Evolutionary conservation across 192 early-diverging fungal genomes (phyloP).

Genomic region (Phycomyces blakesleeanus): DNA sequence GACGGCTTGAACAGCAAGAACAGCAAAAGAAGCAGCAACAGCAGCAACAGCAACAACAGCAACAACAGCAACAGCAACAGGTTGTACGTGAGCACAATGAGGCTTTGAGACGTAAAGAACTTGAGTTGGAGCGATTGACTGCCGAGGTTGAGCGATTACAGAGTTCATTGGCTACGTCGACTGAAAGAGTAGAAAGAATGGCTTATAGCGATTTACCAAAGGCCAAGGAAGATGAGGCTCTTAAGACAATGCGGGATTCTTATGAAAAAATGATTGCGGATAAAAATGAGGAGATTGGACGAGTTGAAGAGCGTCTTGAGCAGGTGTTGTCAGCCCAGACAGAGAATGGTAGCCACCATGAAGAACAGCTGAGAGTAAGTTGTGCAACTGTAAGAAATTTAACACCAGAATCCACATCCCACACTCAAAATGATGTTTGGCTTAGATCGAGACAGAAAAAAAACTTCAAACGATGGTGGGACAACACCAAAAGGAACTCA

Average conservation of each 20-base stretch:
- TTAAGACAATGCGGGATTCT: background rate
- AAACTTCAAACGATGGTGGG: constrained; percentile 11
- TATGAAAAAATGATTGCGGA: constrained; percentile 19
- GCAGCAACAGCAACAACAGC: too few species aligned
- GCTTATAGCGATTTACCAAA: background rate
- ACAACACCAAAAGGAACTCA: constrained; percentile 19
- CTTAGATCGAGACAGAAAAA: constrained; percentile 15
- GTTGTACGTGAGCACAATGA: too few species aligned
- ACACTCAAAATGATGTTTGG: background rate
- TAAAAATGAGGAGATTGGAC: constrained; percentile 14
- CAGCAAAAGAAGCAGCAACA: too few species aligned
- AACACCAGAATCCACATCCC: background rate
- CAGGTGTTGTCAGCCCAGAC: constrained; percentile 2
- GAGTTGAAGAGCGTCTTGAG: constrained; percentile 9
- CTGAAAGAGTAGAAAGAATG: too few species aligned
- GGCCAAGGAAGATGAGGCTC: constrained; percentile 4
- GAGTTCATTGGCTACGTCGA: too few species aligned
- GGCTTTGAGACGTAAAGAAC: too few species aligned
- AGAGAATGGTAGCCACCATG: background rate
- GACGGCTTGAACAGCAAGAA: too few species aligned
- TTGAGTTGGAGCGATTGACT: too few species aligned
- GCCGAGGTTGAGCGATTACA: too few species aligned
- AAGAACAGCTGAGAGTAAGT: constrained; percentile 1
- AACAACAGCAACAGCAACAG: too few species aligned
- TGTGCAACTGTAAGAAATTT: background rate